These are phyloP conservation scores for Lodderomyces elongisporus DNA, from an alignment of 1,139 yeast genomes.

Conservation along the genomic window DNA sequence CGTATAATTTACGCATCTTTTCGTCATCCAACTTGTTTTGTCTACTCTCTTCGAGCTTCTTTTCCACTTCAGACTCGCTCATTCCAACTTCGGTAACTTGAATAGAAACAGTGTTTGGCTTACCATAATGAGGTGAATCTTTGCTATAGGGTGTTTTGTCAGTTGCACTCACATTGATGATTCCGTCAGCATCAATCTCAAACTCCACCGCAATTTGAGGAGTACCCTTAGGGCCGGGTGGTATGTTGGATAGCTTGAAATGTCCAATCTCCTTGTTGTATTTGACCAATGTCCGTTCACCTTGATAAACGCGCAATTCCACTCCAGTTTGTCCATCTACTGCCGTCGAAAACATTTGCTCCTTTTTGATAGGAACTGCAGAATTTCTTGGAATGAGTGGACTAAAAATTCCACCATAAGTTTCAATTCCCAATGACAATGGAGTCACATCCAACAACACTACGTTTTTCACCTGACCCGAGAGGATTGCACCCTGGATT, in stretches of 20 bases:
- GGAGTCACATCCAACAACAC: slow-evolving; percentile 75
- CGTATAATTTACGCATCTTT: slow-evolving; percentile 34
- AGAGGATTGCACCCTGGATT: slow-evolving; percentile 72
- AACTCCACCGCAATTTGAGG: slow-evolving; percentile 73
- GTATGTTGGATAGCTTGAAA: slow-evolving; percentile 62
- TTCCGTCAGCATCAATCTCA: slow-evolving; percentile 81
- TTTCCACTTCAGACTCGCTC: slow-evolving; percentile 57
- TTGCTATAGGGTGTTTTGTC: slow-evolving; percentile 55
- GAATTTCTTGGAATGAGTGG: slow-evolving; percentile 74
- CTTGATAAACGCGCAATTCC: slow-evolving; percentile 72
- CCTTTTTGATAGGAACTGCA: slow-evolving; percentile 67
- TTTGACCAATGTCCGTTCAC: slow-evolving; percentile 68
- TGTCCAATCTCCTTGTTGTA: slow-evolving; percentile 73
- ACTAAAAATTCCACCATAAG: slow-evolving; percentile 76
- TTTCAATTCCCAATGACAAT: slow-evolving; percentile 72
- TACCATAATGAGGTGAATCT: slow-evolving; percentile 24
- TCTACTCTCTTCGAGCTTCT: slow-evolving; percentile 50
- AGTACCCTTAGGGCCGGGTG: slow-evolving; percentile 68
- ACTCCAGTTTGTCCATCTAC: slow-evolving; percentile 85
- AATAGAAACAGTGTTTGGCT: slow-evolving; percentile 46
- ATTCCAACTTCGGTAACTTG: slow-evolving; percentile 68
- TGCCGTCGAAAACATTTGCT: slow-evolving; percentile 73
- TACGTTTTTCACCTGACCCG: slow-evolving; percentile 70
- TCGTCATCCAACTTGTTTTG: slow-evolving; percentile 39
- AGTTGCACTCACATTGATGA: slow-evolving; percentile 66